Percentiles rank a stretch among this genome's conserved stretches.
Conservation (phyloP, 2,329 filamentous ascomycete species). For the Myrmaecium sp. region DNA sequence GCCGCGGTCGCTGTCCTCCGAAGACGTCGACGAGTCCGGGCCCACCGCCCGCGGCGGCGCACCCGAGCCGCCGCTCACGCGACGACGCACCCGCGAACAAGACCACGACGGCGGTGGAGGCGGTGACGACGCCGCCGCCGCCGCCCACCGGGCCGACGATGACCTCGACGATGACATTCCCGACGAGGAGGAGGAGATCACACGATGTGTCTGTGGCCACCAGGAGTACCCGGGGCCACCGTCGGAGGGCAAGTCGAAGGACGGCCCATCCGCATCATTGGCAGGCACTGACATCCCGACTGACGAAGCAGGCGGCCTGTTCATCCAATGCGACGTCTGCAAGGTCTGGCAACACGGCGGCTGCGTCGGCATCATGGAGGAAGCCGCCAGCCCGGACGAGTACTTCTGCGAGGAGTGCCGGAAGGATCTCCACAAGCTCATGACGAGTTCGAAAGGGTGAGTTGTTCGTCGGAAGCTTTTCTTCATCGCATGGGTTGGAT, state of each 20-base stretch:
- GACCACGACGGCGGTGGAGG: constrained; percentile 45
- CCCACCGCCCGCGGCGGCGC: constrained; percentile 31
- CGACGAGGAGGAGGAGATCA: constrained; percentile 61
- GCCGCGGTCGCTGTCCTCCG: constrained; percentile 54
- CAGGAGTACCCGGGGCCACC: constrained; percentile 84
- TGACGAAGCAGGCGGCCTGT: constrained; percentile 84
- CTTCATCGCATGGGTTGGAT: neutral
- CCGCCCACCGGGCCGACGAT: constrained; percentile 40
- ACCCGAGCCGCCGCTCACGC: constrained; percentile 56
- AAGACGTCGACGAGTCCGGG: constrained; percentile 42
- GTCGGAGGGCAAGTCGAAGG: constrained; percentile 32
- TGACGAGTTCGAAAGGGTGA: constrained; percentile 70
- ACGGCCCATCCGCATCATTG: constrained; percentile 31
- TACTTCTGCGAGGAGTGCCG: constrained; percentile 96
- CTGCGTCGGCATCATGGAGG: constrained; percentile 92
- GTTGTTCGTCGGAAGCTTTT: constrained; percentile 17
- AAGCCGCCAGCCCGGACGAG: constrained; percentile 70
- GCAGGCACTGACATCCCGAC: constrained; percentile 32
- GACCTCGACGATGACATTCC: constrained; percentile 47
- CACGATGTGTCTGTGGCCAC: constrained; percentile 84
- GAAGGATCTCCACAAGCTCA: constrained; percentile 77
- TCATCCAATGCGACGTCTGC: constrained; percentile 92
- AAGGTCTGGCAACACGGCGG: constrained; percentile 98
- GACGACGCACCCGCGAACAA: constrained; percentile 63
- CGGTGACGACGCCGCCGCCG: constrained; percentile 24